Evolutionary conservation across 352 stramenopile species (phyloP), one percentile per base, ranked within the genome.

Genomic region (Globisporangium camurandrum): DNA sequence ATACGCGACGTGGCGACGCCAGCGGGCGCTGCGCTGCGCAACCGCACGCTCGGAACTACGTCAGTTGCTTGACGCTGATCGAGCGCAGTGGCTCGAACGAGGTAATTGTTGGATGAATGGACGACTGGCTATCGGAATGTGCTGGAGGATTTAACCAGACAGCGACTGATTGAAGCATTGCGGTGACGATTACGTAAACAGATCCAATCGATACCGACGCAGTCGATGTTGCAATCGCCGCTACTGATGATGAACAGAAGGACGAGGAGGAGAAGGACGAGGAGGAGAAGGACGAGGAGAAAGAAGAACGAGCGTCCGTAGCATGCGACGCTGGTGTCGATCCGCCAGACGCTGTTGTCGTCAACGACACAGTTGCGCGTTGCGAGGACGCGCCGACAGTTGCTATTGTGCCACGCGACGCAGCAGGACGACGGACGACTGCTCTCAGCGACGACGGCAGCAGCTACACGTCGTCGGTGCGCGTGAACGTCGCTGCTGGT

Each of bases 1-100:
- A 16, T 83, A 83, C 46, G 79, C 81, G 57, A 75, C 64, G 20
- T 86, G 74, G 74, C 67, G 71, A 20, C 62, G 69, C 33, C 46
- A 73, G 62, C 68, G 71, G 47, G 68, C 69, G 37, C 22, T 73
- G 28, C 66, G 74, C 2, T 64, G 81, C 49, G 57, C 71, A 23
- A 50, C 49, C 4, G 60, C 71, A 27, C 68, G 65, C 22, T 30
- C 54, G 20, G 49, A 75, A 42, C 55, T 86, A 22, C 30, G 45
- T 38, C n/a, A 54, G 33, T 43, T 77, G 17, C 52, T 64, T 14
- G 53, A 39, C 23, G 27, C 53, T 6, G 71, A 86, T 12, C 41
- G 51, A 16, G 24, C 46, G 8, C 6, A 45, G 10, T 79, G 69
- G 71, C 39, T 43, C 55, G 17, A 49, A 69, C 66, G 69, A n/a